Base-by-base conservation (phyloP, 208 protist species). In the Leishmania guyanensis region DNA sequence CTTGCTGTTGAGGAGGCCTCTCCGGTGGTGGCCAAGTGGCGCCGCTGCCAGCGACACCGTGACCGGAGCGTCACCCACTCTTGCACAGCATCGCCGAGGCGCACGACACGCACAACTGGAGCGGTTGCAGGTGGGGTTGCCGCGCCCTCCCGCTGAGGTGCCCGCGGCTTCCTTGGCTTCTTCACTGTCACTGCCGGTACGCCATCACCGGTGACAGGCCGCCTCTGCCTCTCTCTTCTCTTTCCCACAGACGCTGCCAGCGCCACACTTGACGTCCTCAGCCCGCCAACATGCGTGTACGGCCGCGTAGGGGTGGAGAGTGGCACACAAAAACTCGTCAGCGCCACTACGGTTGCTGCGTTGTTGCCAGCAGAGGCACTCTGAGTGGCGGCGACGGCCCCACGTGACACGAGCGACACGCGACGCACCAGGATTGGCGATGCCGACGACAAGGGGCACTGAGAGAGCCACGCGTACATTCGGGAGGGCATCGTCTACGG, bases 1-100 rank as follows among this genome's bases (percentile, higher is more conserved):
- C 43, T 10, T 54, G 48, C 33, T 33, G 72, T 5, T 16, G 51
- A 64, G n/a, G 53, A 64, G 51, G 16, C 53, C 14, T 17, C 33
- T 48, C 72, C 50, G 36, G 29, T 16, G 53, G 53, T 54, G 17
- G 50, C 36, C 22, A 51, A 9, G 62, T 73, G 51, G 16, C 50
- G 68, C 64, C 33, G 74, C 66, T 80, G 54, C 60, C 29, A n/a
- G 16, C 71, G 77, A 68, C 81, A 81, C n/a, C 53, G 72, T 14
- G 39, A 9, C n/a, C 81, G 81, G 46, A 85, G 62, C 64, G 53
- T 56, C 50, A 26, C 33, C 76, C 81, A 85, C 43, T 85, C 77
- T 6, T 56, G 69, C 17, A 81, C 50, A 26, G 70, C 70, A 39
- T 58, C 39, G 36, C 56, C 10, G n/a, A 80, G 76, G 5, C 53